Evolutionary conservation across 345 rosid genomes (phyloP).

Genomic region (thale cress (Arabidopsis thaliana)): DNA sequence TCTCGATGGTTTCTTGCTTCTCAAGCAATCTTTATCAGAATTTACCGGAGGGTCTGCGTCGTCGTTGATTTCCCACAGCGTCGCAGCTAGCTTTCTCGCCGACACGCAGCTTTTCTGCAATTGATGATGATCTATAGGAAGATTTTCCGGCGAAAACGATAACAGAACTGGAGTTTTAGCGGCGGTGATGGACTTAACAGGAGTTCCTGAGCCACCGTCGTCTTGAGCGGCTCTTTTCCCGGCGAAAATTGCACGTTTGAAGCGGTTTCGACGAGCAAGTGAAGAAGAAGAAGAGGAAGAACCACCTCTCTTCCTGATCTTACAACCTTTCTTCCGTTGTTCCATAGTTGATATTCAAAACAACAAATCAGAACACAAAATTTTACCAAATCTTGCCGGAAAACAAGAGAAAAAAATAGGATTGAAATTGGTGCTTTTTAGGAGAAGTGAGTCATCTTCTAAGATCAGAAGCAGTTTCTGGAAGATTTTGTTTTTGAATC

Average conservation of each 20-base stretch:
- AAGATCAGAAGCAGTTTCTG: conserved; percentile 24
- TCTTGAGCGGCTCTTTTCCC: conserved; percentile 50
- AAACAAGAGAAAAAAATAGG: background rate
- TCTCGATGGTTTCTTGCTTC: conserved; percentile 48
- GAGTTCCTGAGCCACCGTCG: conserved; percentile 66
- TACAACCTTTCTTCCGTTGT: conserved; percentile 53
- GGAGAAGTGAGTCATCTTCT: conserved; percentile 25
- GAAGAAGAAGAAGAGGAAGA: conserved; percentile 92
- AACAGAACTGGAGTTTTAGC: conserved; percentile 45
- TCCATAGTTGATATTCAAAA: conserved; percentile 39
- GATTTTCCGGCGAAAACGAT: conserved; percentile 36
- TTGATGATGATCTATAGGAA: conserved; percentile 19
- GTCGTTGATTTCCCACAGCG: conserved; percentile 82
- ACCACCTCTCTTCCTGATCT: conserved; percentile 88
- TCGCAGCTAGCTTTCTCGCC: conserved; percentile 88
- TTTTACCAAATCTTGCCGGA: background rate
- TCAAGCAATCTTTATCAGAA: conserved; percentile 39
- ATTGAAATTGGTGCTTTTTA: conserved; percentile 10
- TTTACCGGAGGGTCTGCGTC: conserved; percentile 49
- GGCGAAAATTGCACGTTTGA: conserved; percentile 79
- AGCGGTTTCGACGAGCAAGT: conserved; percentile 63
- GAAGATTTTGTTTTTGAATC: conserved; percentile 37
- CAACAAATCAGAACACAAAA: conserved; percentile 7
- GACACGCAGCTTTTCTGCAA: conserved; percentile 56
- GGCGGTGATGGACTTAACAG: conserved; percentile 61